A percentile compares a stretch with the other conserved stretches of the same genome.
These are phyloP conservation scores for Bocquillonia castaneifolia DNA, from an alignment of 441 rosid species.

Conservation along the genomic window DNA sequence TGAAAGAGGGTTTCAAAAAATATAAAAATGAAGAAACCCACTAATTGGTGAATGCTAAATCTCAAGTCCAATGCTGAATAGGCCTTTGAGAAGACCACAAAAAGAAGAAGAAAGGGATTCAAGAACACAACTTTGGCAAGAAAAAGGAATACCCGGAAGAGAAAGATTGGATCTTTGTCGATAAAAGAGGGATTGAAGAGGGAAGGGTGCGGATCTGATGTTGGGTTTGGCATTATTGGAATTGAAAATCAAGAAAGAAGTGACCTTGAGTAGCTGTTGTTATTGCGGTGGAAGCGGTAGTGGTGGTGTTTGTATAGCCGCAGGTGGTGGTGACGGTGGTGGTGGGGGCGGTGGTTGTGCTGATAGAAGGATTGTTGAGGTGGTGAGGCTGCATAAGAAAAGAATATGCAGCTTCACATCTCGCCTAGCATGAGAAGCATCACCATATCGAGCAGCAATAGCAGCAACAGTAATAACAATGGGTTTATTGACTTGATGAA, in stretches of 20 bases:
- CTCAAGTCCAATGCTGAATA: slow-evolving; percentile 91
- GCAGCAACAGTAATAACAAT: slow-evolving; percentile 50
- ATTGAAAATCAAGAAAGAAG: slow-evolving; percentile 14
- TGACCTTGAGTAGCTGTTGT: slow-evolving; percentile 10
- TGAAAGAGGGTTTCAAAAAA: too few relatives aligned
- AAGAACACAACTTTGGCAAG: slow-evolving; percentile 3
- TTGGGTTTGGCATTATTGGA: slow-evolving; percentile 36
- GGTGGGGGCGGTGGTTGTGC: slow-evolving; percentile 22
- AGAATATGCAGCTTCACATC: slow-evolving; percentile 99
- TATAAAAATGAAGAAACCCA: slow-evolving; percentile 7
- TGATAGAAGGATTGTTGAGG: slow-evolving; percentile 23
- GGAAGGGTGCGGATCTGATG: slow-evolving; percentile 60
- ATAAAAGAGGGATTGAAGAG: slow-evolving; percentile 20
- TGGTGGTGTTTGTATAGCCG: too few relatives aligned
- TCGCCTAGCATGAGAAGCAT: slow-evolving; percentile 99
- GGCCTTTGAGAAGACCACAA: slow-evolving; percentile 49
- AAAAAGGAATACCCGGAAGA: slow-evolving; percentile 27
- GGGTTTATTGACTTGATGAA: slow-evolving; percentile 98
- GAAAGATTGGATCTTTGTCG: slow-evolving; percentile 2
- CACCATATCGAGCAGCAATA: slow-evolving; percentile 65
- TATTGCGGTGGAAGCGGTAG: too few relatives aligned
- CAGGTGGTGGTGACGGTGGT: not conserved
- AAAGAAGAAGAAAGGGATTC: slow-evolving; percentile 21
- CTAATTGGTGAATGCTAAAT: slow-evolving; percentile 17
- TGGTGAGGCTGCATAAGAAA: slow-evolving; percentile 61